These are phyloP conservation scores for Artemisia annua DNA, from an alignment of 129 eudicot genomes.

Conservation along the genomic window DNA sequence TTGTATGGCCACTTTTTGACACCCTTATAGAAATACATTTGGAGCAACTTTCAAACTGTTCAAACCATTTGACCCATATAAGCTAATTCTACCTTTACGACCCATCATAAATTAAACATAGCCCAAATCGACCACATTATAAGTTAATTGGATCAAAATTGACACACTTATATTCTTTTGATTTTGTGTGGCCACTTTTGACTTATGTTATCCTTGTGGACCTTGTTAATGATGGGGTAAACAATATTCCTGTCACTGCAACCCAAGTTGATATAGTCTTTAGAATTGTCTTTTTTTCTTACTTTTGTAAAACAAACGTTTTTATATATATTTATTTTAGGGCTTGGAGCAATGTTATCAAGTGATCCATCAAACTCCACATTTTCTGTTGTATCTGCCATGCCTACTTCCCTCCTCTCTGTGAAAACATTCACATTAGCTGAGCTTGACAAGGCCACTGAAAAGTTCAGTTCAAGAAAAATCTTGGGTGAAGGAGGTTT, in stretches of 20 bases:
- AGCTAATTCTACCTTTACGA: not conserved
- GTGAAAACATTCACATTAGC: constrained; percentile 79
- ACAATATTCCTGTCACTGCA: not conserved
- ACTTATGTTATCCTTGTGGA: constrained; percentile 1
- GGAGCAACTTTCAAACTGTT: not conserved
- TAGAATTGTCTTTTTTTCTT: not conserved
- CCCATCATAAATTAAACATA: not conserved
- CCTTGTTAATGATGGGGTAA: constrained; percentile 15
- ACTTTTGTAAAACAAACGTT: not conserved
- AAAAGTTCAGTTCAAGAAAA: constrained; percentile 62
- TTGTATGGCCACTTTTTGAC: no score
- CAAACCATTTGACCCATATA: not conserved
- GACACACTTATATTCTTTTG: not conserved
- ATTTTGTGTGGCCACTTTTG: not conserved
- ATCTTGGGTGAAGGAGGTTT: constrained; percentile 99
- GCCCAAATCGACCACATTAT: not conserved
- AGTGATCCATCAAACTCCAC: constrained; percentile 86
- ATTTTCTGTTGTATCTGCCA: constrained; percentile 60
- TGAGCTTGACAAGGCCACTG: constrained; percentile 91
- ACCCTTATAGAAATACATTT: not conserved
- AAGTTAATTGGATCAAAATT: not conserved
- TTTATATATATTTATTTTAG: constrained; percentile 30
- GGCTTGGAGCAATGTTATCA: constrained; percentile 70
- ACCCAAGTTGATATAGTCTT: constrained; percentile 8
- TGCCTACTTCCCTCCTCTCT: constrained; percentile 85